Evolutionary conservation across 176 grass and related monocot genomes (phyloP), one percentile per base, ranked within the genome.

Genomic region (Pontederia crassipes): DNA sequence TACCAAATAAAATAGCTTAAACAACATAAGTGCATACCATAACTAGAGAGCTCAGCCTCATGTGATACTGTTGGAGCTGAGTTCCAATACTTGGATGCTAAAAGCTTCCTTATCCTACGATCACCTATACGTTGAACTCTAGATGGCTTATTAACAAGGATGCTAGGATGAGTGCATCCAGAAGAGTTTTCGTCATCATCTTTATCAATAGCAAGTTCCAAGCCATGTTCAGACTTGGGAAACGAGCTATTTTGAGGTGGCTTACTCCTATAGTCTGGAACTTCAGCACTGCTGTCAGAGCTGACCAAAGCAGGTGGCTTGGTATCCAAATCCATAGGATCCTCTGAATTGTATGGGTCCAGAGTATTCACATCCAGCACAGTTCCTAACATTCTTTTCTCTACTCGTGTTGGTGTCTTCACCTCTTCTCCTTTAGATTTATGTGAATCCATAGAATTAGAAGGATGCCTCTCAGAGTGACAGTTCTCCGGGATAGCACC

Each of bases 131-230:
- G 80, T 55, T 79, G 72, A 69, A 71, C 54, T 55, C 71, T 76
- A 53, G 74, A 81, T 52, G 54, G 79, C 71, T 68, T 81, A 72
- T 77, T 80, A 83, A 73, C 75, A 49, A 77, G n/a, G 65, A 57
- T 86, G 80, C 77, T 83, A 58, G 84, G 79, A 78, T 91, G 75
- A 17, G 88, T 93, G 77, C 94, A 99, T 67, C 84, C 88, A 48
- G 94, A 99, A 63, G 84, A 89, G 32, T 93, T 82, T 63, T 99
- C 94, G 17, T 85, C 94, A 49, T 87, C 80, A 82, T 93, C 84
- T 81, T 79, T 85, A 89, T 86, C 73, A 77, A 84, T 85, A 78
- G 70, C 59, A 74, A 62, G 47, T 55, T 77, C 79, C 15, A 53
- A 59, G 46, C 78, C 75, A 63, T 71, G 72, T 67, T 70, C 65